Conservation (phyloP, 345 rosid species). For the Trapa incisa region DNA sequence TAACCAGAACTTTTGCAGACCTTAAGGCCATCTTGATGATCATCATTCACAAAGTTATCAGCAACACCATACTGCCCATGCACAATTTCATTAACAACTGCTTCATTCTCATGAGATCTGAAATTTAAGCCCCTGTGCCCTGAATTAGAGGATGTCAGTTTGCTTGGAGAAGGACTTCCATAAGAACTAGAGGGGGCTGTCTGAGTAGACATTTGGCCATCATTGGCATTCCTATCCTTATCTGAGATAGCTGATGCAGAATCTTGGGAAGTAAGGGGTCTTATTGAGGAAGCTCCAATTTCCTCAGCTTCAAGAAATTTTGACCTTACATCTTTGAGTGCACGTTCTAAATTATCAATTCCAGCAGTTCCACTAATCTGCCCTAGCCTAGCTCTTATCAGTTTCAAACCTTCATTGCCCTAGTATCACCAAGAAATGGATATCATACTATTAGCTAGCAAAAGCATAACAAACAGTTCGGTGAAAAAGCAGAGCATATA, state of each 20-base stretch:
- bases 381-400: background rate
- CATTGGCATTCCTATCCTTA: background rate
- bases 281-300: background rate
- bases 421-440: slow-evolving; percentile 46
- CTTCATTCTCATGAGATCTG: background rate
- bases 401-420: slow-evolving; percentile 5
- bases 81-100: background rate
- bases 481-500: background rate
- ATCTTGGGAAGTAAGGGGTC: background rate
- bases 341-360: background rate
- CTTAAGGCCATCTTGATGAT: background rate
- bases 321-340: background rate
- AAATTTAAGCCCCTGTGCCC: background rate
- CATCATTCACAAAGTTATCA: background rate
- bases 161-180: background rate
- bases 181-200: background rate
- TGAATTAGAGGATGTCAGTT: background rate
- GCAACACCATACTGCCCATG: background rate
- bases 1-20: background rate
- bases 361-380: background rate
- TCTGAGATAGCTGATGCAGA: background rate
- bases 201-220: background rate
- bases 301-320: background rate
- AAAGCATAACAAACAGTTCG: background rate
- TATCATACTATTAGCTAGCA: slow-evolving; percentile 22